phyloP scores from a whole-genome alignment of 306 rosid genomes.

The Fragaria nilgerrensis region DNA sequence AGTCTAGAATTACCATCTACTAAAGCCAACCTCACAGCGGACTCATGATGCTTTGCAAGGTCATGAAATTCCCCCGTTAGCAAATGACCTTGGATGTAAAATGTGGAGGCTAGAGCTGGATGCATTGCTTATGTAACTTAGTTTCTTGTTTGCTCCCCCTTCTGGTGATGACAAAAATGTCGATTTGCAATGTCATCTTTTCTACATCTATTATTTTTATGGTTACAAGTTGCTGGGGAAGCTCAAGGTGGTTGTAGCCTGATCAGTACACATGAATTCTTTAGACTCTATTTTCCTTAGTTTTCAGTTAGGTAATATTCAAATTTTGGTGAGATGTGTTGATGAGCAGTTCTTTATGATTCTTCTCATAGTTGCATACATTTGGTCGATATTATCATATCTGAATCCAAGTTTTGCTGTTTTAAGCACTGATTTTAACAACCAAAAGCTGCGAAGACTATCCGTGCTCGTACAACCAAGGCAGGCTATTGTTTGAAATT shows the following conservation, averaged over 20 bases:
- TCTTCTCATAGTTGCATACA: too few species aligned
- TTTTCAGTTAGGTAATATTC: neutral
- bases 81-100: conserved; percentile 21
- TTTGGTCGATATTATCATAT: too few species aligned
- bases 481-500: too few species aligned
- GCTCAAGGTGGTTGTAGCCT: conserved; percentile 24
- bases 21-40: neutral
- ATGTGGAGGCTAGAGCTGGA: conserved; percentile 9
- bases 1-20: neutral
- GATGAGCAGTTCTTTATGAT: neutral
- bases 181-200: neutral
- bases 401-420: too few species aligned
- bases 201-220: neutral
- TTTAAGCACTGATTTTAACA: too few species aligned
- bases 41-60: conserved; percentile 7
- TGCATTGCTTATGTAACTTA: conserved; percentile 13
- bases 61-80: conserved; percentile 6
- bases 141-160: conserved; percentile 9
- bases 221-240: conserved; percentile 12
- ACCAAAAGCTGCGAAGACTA: too few species aligned
- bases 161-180: conserved; percentile 2
- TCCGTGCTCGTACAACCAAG: too few species aligned
- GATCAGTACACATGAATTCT: neutral
- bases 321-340: conserved; percentile 21
- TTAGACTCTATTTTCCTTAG: conserved; percentile 1